phyloP scores from a whole-genome alignment of 106 monocot species.

The Dendrobium catenatum region DNA sequence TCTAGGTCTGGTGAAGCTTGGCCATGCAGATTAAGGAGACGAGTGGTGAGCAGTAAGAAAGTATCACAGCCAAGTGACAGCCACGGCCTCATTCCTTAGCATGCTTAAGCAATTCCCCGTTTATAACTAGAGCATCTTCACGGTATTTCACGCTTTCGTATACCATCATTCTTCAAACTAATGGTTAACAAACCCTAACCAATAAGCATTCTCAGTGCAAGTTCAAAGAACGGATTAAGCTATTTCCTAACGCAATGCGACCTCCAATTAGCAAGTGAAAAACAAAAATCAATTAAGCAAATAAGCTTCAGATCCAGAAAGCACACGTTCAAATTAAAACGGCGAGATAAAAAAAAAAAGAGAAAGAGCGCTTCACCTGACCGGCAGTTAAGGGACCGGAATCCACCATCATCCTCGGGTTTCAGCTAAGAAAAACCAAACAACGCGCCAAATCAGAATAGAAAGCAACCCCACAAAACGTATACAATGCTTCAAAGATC shows the following conservation, averaged over 20 bases:
- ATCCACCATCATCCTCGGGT: neutral
- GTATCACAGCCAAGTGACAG: neutral
- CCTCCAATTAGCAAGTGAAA: neutral
- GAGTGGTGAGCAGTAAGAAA: neutral
- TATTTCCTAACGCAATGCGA: neutral
- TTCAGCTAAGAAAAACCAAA: neutral
- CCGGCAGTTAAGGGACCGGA: slow-evolving; percentile 7
- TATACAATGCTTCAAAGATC: neutral
- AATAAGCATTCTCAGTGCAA: neutral
- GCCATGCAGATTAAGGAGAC: neutral
- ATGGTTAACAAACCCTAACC: neutral
- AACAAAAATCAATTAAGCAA: neutral
- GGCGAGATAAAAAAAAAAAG: neutral
- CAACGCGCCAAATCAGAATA: neutral
- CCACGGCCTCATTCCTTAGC: neutral
- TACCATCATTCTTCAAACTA: neutral
- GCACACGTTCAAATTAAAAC: neutral
- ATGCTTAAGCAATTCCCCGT: neutral
- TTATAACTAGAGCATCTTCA: slow-evolving; percentile 1
- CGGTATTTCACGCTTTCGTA: neutral
- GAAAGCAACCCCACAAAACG: neutral
- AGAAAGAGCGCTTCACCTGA: neutral
- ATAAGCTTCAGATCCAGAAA: neutral
- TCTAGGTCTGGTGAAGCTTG: neutral
- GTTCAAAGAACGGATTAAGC: neutral